Conservation (phyloP, 2,329 filamentous ascomycete genomes). For the Pestalotiopsis sp. region DNA sequence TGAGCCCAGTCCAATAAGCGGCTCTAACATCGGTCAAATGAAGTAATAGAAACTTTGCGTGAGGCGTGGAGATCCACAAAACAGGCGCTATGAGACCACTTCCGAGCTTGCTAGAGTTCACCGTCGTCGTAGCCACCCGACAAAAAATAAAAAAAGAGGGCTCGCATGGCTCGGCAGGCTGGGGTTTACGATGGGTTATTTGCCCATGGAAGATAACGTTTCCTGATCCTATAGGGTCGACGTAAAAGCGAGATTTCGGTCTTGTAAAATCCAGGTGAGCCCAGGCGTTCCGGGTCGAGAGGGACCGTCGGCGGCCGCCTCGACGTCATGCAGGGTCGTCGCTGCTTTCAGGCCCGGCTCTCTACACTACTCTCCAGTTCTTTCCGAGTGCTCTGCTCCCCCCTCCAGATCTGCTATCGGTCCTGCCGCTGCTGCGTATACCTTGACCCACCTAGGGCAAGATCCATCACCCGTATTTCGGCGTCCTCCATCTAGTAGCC, state of each 20-base stretch:
- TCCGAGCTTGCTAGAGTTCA: neutral
- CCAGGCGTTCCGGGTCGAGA: neutral
- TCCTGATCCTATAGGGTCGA: neutral
- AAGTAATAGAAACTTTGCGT: constrained; percentile 11
- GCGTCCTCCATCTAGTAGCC: neutral
- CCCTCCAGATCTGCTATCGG: constrained; percentile 2
- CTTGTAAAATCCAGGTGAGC: neutral
- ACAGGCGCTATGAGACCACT: constrained; percentile 2
- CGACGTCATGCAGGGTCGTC: constrained; percentile 8
- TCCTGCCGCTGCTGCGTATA: neutral
- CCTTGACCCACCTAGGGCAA: constrained; percentile 11
- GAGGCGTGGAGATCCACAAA: constrained; percentile 3
- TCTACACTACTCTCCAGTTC: neutral
- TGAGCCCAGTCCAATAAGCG: constrained; percentile 11
- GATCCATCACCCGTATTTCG: constrained; percentile 6
- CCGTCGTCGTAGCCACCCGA: constrained; percentile 6
- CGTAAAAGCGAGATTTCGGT: constrained; percentile 5
- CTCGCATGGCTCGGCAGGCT: neutral
- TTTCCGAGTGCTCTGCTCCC: neutral
- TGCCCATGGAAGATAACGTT: constrained; percentile 4
- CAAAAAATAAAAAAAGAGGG: neutral
- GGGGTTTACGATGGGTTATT: neutral
- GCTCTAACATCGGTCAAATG: constrained; percentile 12
- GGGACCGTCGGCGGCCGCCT: neutral
- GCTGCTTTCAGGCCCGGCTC: neutral